A percentile compares a stretch with the other conserved stretches of the same genome.
Conservation (phyloP, 352 stramenopile genomes). For the Globisporangium carolinianum region DNA sequence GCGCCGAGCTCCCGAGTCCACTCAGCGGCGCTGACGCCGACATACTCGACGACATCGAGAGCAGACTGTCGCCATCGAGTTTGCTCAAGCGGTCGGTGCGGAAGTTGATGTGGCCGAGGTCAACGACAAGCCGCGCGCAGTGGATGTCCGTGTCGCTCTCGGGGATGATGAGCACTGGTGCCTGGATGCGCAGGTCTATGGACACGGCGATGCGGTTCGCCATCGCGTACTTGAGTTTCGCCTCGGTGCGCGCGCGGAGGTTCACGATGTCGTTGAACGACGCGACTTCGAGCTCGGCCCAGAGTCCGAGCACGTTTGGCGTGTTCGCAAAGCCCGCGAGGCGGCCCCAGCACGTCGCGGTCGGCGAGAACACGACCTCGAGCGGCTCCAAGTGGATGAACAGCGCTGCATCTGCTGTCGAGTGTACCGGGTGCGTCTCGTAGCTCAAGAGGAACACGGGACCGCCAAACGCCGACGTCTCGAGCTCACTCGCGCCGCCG, state of each 20-base stretch:
- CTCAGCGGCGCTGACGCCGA: constrained; percentile 20
- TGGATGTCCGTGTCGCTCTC: constrained; percentile 77
- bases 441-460: constrained; percentile 82
- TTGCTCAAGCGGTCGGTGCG: constrained; percentile 76
- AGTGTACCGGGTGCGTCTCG: constrained; percentile 65
- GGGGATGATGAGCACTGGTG: constrained; percentile 78
- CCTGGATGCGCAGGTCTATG: constrained; percentile 80
- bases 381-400: constrained; percentile 84
- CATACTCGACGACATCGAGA: constrained; percentile 22
- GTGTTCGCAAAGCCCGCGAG: constrained; percentile 72
- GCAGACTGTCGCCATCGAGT: constrained; percentile 49
- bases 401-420: constrained; percentile 60
- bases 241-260: constrained; percentile 78
- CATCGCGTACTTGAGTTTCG: constrained; percentile 87
- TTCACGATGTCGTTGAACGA: constrained; percentile 90
- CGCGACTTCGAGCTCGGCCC: constrained; percentile 83
- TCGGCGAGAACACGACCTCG: constrained; percentile 83
- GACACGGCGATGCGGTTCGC: constrained; percentile 76
- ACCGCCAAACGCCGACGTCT: constrained; percentile 59
- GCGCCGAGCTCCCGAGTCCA: constrained; percentile 19
- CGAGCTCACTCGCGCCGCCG: constrained; percentile 19
- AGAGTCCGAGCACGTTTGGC: constrained; percentile 67
- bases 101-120: constrained; percentile 83
- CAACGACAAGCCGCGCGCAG: constrained; percentile 68
- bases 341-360: constrained; percentile 72